These are phyloP conservation scores for Tetrahymena thermophila DNA, from an alignment of 73 alveolate genomes.

Conservation along the genomic window DNA sequence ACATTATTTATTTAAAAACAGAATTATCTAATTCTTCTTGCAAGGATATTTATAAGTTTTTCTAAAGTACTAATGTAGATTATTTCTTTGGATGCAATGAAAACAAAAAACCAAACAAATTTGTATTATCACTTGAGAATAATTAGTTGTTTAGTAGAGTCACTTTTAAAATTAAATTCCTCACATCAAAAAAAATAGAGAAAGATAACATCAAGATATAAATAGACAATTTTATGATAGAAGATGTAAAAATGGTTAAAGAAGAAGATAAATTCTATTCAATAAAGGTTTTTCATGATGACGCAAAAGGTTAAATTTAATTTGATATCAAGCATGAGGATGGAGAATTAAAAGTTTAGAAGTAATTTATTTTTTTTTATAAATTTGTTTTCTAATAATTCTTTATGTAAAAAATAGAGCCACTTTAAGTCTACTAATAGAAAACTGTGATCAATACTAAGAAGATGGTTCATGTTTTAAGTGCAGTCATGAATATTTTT, in stretches of 20 bases:
- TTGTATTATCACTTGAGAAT: not conserved
- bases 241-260: no score
- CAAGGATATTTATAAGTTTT: not conserved
- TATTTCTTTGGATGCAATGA: not conserved
- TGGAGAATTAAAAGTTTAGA: not conserved
- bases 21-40: not conserved
- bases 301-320: not conserved
- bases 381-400: not conserved
- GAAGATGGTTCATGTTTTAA: not conserved
- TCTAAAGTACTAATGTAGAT: not conserved
- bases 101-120: not conserved
- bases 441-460: not conserved
- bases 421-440: not conserved
- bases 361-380: not conserved
- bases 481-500: not conserved
- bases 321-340: not conserved
- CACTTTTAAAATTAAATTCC: no score
- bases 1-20: no score
- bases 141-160: not conserved
- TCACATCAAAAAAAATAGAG: not conserved
- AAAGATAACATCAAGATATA: not conserved
- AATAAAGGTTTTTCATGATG: not conserved
- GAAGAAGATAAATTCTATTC: not conserved
- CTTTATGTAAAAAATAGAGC: not conserved
- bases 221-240: not conserved